Conservation (phyloP, 257 asterid genomes). For the Nemophila menziesii region DNA sequence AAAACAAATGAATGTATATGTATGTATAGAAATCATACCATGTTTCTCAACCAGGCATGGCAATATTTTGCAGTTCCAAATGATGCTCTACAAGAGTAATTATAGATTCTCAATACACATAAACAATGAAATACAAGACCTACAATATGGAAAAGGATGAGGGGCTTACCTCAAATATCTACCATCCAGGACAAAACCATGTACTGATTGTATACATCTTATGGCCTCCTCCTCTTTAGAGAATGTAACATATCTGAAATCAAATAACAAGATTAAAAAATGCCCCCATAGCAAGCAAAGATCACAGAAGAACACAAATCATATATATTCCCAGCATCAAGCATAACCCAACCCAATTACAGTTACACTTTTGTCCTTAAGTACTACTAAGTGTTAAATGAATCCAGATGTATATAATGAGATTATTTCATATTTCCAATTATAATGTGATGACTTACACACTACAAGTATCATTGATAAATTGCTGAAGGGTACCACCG, state of each 20-base stretch:
- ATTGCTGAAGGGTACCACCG: conserved; percentile 86
- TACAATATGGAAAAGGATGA: conserved; percentile 10
- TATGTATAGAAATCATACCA: conserved; percentile 31
- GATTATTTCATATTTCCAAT: neutral
- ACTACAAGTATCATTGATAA: conserved; percentile 76
- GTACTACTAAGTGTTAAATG: neutral
- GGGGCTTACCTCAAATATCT: conserved; percentile 64
- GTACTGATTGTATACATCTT: conserved; percentile 80
- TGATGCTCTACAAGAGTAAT: conserved; percentile 61
- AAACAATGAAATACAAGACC: neutral
- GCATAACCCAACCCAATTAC: neutral
- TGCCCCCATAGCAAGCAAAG: conserved; percentile 1
- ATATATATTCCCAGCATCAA: neutral
- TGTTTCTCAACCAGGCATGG: conserved; percentile 92
- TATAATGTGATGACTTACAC: conserved; percentile 49
- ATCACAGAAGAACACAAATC: neutral
- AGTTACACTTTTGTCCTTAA: neutral
- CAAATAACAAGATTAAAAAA: conserved; percentile 6
- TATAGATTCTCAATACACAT: conserved; percentile 5
- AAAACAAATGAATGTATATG: too few relatives aligned
- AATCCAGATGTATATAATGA: neutral
- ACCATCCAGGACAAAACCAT: conserved; percentile 81
- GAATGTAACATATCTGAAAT: conserved; percentile 71
- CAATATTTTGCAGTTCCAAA: conserved; percentile 98
- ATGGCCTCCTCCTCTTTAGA: conserved; percentile 91